Base-by-base conservation (phyloP, 2,329 filamentous ascomycete genomes). In the Colletotrichum gloeosporioides region DNA sequence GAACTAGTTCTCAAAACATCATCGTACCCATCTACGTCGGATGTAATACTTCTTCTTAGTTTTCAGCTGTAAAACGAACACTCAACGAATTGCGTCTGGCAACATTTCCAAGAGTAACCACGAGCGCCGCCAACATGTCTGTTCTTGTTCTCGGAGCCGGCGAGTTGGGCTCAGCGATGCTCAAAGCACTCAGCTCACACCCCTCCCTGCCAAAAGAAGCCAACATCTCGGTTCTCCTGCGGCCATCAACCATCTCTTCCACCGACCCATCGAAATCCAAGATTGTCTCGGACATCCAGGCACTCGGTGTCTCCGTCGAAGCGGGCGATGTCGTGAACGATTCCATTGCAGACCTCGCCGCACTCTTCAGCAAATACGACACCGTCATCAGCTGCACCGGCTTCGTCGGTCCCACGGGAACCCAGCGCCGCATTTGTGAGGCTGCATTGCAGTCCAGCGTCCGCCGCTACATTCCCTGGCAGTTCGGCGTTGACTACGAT, bases 401-500 rank as follows among this genome's bases (percentile, higher is more conserved):
- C 31, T 93, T 94, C 83, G 87, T 87, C 0, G 84, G 90, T 1
- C 88, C 90, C 0, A 71, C 87, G 0, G 91, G 90, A 2, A 91
- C 88, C 0, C 90, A 94, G 80, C 77, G 87, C 2, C 93, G 93
- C 79, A 84, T 95, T 22, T 83, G 90, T 0, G 80, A 85, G 13
- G 92, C 93, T 0, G 90, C 88, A 0, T 82, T 95, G 0, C 81
- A 83, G 13, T 91, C 90, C 0, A 82, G 85, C 0, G 87, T 89
- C 0, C 78, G 83, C 16, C 85, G 90, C 1, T 95, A 89, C 80
- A 88, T 95, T 22, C 93, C 93, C 1, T 95, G 93, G 93, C 93
- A 95, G 82, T 95, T 93, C 81, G 93, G 93, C 1, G 90, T 94
- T 29, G 92, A 95, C 80, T 95, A 95, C 83, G 93, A 95, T 73